Evolutionary conservation across 2,329 filamentous ascomycete species (phyloP).

Genomic region (Fusarium irregulare): DNA sequence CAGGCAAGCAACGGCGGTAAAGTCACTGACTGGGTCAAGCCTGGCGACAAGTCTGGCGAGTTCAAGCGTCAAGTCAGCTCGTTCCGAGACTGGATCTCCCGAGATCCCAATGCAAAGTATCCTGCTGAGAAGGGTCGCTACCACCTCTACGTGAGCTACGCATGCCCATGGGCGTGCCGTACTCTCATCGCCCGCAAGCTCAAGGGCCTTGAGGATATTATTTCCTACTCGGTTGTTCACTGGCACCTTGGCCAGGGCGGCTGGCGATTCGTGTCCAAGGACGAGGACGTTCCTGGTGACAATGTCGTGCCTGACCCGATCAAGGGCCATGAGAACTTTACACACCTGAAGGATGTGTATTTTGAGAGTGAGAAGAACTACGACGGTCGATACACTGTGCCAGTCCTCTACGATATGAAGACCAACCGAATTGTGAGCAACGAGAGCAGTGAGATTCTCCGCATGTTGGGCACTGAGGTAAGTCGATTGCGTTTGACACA

Average conservation of each 20-base stretch:
- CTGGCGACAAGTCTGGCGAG: conserved; percentile 82
- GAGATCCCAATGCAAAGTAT: conserved; percentile 76
- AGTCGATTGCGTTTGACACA: conserved; percentile 1
- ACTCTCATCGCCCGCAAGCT: conserved; percentile 88
- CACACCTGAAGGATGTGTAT: conserved; percentile 81
- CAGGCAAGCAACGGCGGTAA: conserved; percentile 38
- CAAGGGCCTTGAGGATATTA: conserved; percentile 90
- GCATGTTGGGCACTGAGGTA: conserved; percentile 85
- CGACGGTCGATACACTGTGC: conserved; percentile 85
- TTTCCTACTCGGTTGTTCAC: conserved; percentile 85
- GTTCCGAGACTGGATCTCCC: conserved; percentile 85
- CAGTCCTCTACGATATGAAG: conserved; percentile 85
- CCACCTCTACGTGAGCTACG: conserved; percentile 94
- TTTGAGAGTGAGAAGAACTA: conserved; percentile 79
- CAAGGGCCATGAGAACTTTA: conserved; percentile 75
- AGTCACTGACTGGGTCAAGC: conserved; percentile 87
- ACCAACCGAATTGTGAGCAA: conserved; percentile 85
- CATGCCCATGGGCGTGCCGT: conserved; percentile 93
- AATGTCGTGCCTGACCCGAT: conserved; percentile 76
- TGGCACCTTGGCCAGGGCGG: conserved; percentile 83
- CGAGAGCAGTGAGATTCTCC: conserved; percentile 90
- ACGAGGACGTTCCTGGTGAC: conserved; percentile 67
- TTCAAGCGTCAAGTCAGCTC: conserved; percentile 89
- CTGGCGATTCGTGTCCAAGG: conserved; percentile 82
- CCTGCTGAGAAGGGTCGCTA: conserved; percentile 90